Conservation (phyloP, 495 filamentous ascomycete genomes). For the Chaetomium cochliodes region DNA sequence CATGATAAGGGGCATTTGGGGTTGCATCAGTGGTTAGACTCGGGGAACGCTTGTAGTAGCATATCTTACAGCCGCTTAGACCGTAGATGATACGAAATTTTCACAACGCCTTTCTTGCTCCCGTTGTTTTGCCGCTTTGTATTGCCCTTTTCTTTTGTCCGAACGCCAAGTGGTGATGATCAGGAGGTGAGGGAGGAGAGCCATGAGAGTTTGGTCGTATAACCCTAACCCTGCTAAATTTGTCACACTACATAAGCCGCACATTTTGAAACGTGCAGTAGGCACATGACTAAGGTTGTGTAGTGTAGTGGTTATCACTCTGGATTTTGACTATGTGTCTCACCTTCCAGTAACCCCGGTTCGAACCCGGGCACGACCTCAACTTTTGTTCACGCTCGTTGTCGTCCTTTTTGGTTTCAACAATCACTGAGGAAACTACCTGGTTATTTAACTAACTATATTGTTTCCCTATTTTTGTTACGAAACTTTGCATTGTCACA, state of each 20-base stretch:
- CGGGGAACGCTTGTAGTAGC: neutral
- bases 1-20: constrained; percentile 1
- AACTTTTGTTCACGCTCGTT: constrained; percentile 6
- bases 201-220: neutral
- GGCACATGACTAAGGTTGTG: constrained; percentile 22
- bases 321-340: constrained; percentile 24
- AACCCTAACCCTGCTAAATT: neutral
- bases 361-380: constrained; percentile 32
- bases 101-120: neutral
- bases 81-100: neutral
- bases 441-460: too few species aligned
- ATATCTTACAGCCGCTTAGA: neutral
- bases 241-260: neutral
- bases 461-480: too few species aligned
- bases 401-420: neutral
- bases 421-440: too few species aligned
- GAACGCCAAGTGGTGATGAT: neutral
- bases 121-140: too few species aligned
- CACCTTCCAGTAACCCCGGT: constrained; percentile 28
- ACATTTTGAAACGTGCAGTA: neutral
- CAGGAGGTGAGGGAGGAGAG: neutral
- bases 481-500: too few species aligned
- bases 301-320: constrained; percentile 33
- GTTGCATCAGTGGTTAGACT: neutral
- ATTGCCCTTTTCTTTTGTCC: too few species aligned